These are phyloP conservation scores for Pulveroboletus sp. DNA, from an alignment of 768 basidiomycete genomes.

Conservation along the genomic window DNA sequence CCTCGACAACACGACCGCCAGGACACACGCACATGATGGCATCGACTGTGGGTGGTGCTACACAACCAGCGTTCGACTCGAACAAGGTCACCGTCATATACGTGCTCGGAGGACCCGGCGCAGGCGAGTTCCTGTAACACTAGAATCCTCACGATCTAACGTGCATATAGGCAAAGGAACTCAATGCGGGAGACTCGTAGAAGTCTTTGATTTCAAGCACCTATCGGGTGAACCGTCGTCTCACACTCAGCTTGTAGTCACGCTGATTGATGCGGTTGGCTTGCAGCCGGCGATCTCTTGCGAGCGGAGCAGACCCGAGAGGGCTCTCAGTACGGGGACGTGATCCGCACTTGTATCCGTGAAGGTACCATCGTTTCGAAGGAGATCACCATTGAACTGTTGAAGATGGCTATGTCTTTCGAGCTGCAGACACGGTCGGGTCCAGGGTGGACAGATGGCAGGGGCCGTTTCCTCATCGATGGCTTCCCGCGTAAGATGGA, in stretches of 20 bases:
- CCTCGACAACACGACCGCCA: conserved; percentile 41
- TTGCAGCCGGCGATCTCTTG: conserved; percentile 89
- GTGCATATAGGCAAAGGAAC: conserved; percentile 81
- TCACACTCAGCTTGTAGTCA: conserved; percentile 3
- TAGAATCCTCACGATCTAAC: conserved; percentile 4
- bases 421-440: conserved; percentile 44
- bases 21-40: conserved; percentile 14
- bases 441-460: conserved; percentile 63
- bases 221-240: conserved; percentile 65
- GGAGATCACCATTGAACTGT: conserved; percentile 93
- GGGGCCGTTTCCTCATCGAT: conserved; percentile 89
- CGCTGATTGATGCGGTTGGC: conserved; percentile 4
- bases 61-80: conserved; percentile 49
- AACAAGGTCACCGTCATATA: conserved; percentile 83
- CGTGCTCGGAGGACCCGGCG: conserved; percentile 95
- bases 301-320: conserved; percentile 89
- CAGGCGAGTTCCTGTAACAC: conserved; percentile 49
- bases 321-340: conserved; percentile 73
- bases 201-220: conserved; percentile 85
- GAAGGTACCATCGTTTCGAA: conserved; percentile 95
- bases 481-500: conserved; percentile 99
- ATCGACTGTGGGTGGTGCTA: conserved; percentile 6
- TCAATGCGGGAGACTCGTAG: conserved; percentile 80
- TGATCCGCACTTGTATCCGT: conserved; percentile 84
- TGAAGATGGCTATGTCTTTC: conserved; percentile 85